phyloP scores from a whole-genome alignment of 441 rosid genomes.

The Sinapis alba region DNA sequence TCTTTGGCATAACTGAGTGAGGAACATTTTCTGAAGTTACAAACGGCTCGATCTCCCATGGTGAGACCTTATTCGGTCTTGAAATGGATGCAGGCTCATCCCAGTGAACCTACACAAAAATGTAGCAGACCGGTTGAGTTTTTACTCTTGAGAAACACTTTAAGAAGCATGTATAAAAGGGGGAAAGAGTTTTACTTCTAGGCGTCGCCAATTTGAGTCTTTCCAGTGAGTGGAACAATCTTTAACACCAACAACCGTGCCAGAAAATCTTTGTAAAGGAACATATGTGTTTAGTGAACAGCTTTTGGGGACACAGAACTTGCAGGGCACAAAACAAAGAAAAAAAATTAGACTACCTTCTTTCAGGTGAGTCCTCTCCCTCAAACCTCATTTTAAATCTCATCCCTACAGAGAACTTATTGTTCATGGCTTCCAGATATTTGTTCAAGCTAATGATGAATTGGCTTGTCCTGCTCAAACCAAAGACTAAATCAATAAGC shows the following conservation, averaged over 20 bases:
- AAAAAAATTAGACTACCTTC: conserved; percentile 48
- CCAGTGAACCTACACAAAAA: conserved; percentile 61
- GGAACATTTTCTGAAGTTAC: conserved; percentile 45
- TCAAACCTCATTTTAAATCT: conserved; percentile 75
- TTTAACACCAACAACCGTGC: conserved; percentile 64
- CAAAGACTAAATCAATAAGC: conserved; percentile 21
- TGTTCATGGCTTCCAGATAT: conserved; percentile 58
- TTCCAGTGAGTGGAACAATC: conserved; percentile 65
- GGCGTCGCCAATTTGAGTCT: conserved; percentile 67
- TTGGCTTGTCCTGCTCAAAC: conserved; percentile 62
- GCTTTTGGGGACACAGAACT: conserved; percentile 15
- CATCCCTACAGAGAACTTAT: conserved; percentile 60
- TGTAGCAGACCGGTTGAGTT: conserved; percentile 2
- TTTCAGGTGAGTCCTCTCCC: conserved; percentile 74
- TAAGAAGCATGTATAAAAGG: not conserved
- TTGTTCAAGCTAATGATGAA: conserved; percentile 69
- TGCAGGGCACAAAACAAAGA: not conserved
- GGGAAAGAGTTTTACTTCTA: conserved; percentile 48
- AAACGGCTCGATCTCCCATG: conserved; percentile 72
- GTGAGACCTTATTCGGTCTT: conserved; percentile 67
- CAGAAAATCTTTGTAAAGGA: conserved; percentile 57
- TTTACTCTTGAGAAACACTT: not conserved
- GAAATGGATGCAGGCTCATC: conserved; percentile 66
- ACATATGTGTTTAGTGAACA: conserved; percentile 8
- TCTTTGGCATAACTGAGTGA: conserved; percentile 45